Evolutionary conservation across 2,329 filamentous ascomycete species (phyloP), one percentile per base, ranked within the genome.

Genomic region (Aspergillus carbonarius): DNA sequence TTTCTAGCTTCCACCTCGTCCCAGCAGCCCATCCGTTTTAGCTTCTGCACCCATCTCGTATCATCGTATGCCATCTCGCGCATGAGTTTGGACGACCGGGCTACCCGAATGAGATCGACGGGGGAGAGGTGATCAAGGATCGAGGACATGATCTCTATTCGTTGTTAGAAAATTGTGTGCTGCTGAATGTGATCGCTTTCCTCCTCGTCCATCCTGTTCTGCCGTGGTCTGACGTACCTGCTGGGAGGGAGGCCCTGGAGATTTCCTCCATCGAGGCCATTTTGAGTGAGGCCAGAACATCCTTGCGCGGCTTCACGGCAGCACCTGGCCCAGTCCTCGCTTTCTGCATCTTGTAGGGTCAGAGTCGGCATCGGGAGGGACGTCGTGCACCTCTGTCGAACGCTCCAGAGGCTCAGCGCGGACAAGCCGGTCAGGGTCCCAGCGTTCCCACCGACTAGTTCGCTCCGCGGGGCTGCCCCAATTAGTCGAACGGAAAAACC

Each of bases 51-150:
- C 95, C 95, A 99, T 79, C 93, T 85, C 51, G 92, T 91, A 75
- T 99, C 95, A 74, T 99, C 95, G 76, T 98, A 99, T 3, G 97
- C 93, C 93, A 99, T 99, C 77, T 99, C 95, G 72, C 90, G 89
- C 83, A 98, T 86, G 60, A 91, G 90, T 71, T 86, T 89, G 59
- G 92, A 96, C 23, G 90, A 88, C 63, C 89, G 88, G 46, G 95
- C 93, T 72, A 92, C 93, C 66, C 87, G 86, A 72, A 98, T 85
- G 69, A 96, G 88, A 74, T 97, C 93, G 60, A 88, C 80, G 27
- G 96, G 84, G 39, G 91, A 89, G 39, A 98, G 85, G 78, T 96
- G 92, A 72, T 97, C 92, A 71, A 99, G 85, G 65, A 99, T 92
- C 0, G 87, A 84, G 30, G 89, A 89, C 67, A 98, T 85, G 66